phyloP scores from a whole-genome alignment of 306 rosid species.

The Datisca glomerata region DNA sequence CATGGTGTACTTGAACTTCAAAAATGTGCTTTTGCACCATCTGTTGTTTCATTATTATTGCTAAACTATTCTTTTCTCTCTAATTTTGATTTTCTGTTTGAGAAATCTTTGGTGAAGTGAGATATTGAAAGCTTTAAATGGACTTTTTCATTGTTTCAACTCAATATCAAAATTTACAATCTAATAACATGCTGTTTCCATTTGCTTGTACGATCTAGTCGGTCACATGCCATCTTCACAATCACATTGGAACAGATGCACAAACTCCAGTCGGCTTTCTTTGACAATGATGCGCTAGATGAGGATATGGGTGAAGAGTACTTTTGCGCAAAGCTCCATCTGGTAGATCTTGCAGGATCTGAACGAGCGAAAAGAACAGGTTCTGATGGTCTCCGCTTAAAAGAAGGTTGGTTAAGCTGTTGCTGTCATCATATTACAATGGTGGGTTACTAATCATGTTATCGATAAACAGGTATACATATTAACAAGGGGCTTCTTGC shows the following conservation, averaged over 20 bases:
- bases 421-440: constrained; percentile 4
- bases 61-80: too few relatives aligned
- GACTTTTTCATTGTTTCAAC: too few relatives aligned
- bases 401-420: constrained; percentile 57
- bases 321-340: constrained; percentile 89
- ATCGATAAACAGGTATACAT: constrained; percentile 86
- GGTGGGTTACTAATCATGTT: constrained; percentile 12
- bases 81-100: too few relatives aligned
- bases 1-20: too few relatives aligned
- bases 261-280: constrained; percentile 32
- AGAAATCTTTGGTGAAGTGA: too few relatives aligned
- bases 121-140: too few relatives aligned
- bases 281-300: constrained; percentile 27
- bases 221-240: constrained; percentile 99
- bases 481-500: constrained; percentile 98
- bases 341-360: constrained; percentile 99
- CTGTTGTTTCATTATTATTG: too few relatives aligned
- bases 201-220: constrained; percentile 43
- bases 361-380: constrained; percentile 99
- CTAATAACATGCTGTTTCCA: too few relatives aligned
- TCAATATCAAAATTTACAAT: too few relatives aligned
- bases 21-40: too few relatives aligned
- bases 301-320: constrained; percentile 71
- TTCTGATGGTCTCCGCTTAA: constrained; percentile 94
- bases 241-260: constrained; percentile 97